Evolutionary conservation across 768 basidiomycete genomes (phyloP).

Genomic region (Thelephora ganbajun): DNA sequence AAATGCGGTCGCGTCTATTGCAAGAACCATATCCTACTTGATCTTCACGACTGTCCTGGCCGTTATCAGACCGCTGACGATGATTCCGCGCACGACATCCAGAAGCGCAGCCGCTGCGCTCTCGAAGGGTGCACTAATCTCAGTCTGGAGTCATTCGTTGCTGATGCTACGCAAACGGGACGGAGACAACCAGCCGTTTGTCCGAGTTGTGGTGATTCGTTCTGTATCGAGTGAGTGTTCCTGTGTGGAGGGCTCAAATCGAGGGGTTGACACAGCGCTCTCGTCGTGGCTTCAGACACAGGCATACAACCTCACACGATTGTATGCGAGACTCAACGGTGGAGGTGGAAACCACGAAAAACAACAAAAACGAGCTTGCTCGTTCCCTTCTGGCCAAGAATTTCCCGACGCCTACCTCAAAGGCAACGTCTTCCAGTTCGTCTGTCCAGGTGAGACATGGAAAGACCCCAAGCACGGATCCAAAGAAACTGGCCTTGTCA

Average conservation of each 20-base stretch:
- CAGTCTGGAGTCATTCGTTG: slow-evolving; percentile 30
- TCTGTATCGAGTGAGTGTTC: slow-evolving; percentile 45
- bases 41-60: slow-evolving; percentile 42
- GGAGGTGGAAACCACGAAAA: slow-evolving; percentile 3
- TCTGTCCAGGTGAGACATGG: background rate
- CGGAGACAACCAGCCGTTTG: slow-evolving; percentile 27
- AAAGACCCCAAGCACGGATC: slow-evolving; percentile 28
- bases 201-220: slow-evolving; percentile 36
- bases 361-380: slow-evolving; percentile 31
- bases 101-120: slow-evolving; percentile 35
- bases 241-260: background rate
- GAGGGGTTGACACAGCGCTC: background rate
- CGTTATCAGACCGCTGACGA: slow-evolving; percentile 3
- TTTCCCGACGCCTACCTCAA: slow-evolving; percentile 20
- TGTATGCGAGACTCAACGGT: slow-evolving; percentile 22
- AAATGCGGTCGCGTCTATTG: slow-evolving; percentile 48
- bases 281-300: slow-evolving; percentile 34
- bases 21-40: slow-evolving; percentile 42
- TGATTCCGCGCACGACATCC: slow-evolving; percentile 1
- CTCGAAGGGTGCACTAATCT: slow-evolving; percentile 37
- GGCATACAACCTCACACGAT: slow-evolving; percentile 46
- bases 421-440: slow-evolving; percentile 9
- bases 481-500: slow-evolving; percentile 37
- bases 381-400: slow-evolving; percentile 39
- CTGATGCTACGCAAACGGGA: slow-evolving; percentile 14